Evolutionary conservation across 2,329 filamentous ascomycete species (phyloP).

Genomic region (Fragosphaeria purpurea): DNA sequence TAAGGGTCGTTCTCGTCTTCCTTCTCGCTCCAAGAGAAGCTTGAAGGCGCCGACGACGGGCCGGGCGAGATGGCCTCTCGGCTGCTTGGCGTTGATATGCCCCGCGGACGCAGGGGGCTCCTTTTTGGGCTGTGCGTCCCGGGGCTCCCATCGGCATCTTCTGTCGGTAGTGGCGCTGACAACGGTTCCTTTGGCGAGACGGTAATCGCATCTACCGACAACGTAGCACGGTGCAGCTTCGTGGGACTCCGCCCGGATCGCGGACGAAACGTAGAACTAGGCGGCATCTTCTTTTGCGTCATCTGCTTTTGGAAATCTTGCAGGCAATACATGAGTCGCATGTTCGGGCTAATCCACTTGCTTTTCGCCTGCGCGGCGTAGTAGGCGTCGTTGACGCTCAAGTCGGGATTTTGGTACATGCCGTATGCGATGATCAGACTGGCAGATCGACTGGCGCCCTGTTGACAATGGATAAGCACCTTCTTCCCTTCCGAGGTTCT

Average conservation of each 20-base stretch:
- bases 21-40: slow-evolving; percentile 46
- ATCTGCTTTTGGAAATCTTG: slow-evolving; percentile 68
- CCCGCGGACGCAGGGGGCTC: slow-evolving; percentile 37
- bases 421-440: slow-evolving; percentile 82
- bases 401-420: slow-evolving; percentile 64
- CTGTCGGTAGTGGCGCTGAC: slow-evolving; percentile 49
- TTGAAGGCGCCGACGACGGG: slow-evolving; percentile 57
- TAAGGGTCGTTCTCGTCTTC: slow-evolving; percentile 33
- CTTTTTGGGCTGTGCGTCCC: slow-evolving; percentile 27
- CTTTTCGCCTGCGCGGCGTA: slow-evolving; percentile 71
- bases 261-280: slow-evolving; percentile 37
- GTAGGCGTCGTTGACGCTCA: slow-evolving; percentile 76
- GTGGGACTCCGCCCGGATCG: slow-evolving; percentile 44
- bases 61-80: slow-evolving; percentile 46
- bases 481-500: slow-evolving; percentile 64
- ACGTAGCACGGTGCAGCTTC: slow-evolving; percentile 45
- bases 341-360: slow-evolving; percentile 83
- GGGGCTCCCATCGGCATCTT: slow-evolving; percentile 33
- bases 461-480: slow-evolving; percentile 76
- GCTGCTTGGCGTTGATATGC: slow-evolving; percentile 41
- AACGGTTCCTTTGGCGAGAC: slow-evolving; percentile 44
- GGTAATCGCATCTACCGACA: slow-evolving; percentile 50
- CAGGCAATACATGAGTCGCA: slow-evolving; percentile 83
- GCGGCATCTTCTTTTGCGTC: slow-evolving; percentile 36
- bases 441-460: slow-evolving; percentile 74